A percentile compares a stretch with the other conserved stretches of the same genome.
Conservation (phyloP, 2,329 filamentous ascomycete genomes). For the Hypocrella siamensis region DNA sequence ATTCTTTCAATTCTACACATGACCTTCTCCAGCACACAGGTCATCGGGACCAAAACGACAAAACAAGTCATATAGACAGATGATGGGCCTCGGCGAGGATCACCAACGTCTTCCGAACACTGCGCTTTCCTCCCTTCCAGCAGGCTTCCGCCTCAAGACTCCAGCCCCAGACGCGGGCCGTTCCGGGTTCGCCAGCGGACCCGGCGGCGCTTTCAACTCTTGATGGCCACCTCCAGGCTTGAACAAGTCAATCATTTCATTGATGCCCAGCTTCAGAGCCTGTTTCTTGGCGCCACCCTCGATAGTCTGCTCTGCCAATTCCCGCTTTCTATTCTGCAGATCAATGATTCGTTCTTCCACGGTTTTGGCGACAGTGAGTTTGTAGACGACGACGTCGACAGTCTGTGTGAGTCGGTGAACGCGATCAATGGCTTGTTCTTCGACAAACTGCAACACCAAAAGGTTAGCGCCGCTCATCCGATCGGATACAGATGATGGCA, state of each 20-base stretch:
- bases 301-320: constrained; percentile 81
- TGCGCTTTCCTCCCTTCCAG: constrained; percentile 19
- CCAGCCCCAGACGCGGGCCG: constrained; percentile 7
- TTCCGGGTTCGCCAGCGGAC: constrained; percentile 2
- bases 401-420: constrained; percentile 98
- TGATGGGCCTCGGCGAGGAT: too few species aligned
- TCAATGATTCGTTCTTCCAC: constrained; percentile 94
- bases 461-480: too few species aligned
- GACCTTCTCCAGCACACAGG: too few species aligned
- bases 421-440: constrained; percentile 96
- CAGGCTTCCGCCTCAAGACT: constrained; percentile 12
- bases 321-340: constrained; percentile 83
- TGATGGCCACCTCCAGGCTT: constrained; percentile 40
- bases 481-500: too few species aligned
- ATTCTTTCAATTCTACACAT: too few species aligned
- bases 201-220: constrained; percentile 4
- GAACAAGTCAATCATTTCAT: constrained; percentile 88
- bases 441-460: constrained; percentile 64
- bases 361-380: constrained; percentile 70
- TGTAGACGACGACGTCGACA: constrained; percentile 87
- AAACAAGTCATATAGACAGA: too few species aligned
- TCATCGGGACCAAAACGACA: too few species aligned
- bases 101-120: too few species aligned
- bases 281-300: constrained; percentile 62
- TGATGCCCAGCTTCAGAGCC: constrained; percentile 72